Evolutionary conservation across 805 yeast genomes (phyloP), one percentile per base, ranked within the genome.

Genomic region (Wickerhamiella qilinensis): DNA sequence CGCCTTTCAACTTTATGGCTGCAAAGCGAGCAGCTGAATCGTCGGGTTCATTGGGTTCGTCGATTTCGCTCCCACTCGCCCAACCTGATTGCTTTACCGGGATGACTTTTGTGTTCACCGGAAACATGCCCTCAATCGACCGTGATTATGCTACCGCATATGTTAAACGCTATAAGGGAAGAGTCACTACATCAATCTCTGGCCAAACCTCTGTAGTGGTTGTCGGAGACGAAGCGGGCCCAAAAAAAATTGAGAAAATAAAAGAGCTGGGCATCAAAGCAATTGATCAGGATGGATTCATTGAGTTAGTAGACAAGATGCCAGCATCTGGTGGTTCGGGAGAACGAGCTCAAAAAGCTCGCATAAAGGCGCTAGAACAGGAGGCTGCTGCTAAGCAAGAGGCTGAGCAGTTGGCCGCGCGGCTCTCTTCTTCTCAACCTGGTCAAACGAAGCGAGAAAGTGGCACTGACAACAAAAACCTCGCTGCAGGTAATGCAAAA

Each of bases 191-290:
- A 48, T 71, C 94, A 0, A 77, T 88, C 20, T 80, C 91, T 40
- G 73, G 83, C 9, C 82, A 78, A 51, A 91, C 98, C 1, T 71
- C 84, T 19, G 94, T 88, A 2, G 95, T 91, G 1, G 96, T 91
- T 1, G 65, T 91, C 22, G 98, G 98, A 6, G 84, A 70, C 38
- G 96, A 91, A 47, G 97, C 98, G 2, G 98, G 98, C 1, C 96
- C 97, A 2, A 75, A 84, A n/a, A 91, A 91, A 57, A 73, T 91
- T 32, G 72, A 73, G 49, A 82, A 77, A 51, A 88, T 93, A 46
- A 77, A 73, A 49, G 71, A 73, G 38, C 63, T 76, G 46, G 68
- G 71, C 6, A 73, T 83, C 39, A 86, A 86, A 57, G 84, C 93
- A 30, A 77, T 88, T 43, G 76, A 73, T 50, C 94, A 91, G 57